Conservation (phyloP, 805 yeast genomes). For the Candida tibetensis region DNA sequence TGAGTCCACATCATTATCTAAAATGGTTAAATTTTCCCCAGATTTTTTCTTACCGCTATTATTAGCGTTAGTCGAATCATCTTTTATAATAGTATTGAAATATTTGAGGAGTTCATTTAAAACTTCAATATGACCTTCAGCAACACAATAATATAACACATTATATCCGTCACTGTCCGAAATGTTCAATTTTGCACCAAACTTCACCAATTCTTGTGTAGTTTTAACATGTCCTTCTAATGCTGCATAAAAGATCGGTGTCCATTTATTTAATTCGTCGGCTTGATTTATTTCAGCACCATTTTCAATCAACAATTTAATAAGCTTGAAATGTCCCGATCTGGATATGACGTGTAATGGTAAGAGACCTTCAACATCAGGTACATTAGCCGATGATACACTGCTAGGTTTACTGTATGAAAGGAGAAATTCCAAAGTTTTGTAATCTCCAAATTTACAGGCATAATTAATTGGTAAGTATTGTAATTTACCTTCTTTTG, state of each 20-base stretch:
- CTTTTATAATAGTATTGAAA: conserved; percentile 15
- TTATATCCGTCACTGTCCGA: conserved; percentile 77
- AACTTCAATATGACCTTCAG: conserved; percentile 90
- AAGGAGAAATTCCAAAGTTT: conserved; percentile 63
- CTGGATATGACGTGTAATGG: conserved; percentile 89
- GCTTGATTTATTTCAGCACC: conserved; percentile 73
- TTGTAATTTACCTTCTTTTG: conserved; percentile 52
- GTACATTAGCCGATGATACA: conserved; percentile 41
- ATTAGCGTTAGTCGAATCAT: not conserved
- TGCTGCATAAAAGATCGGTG: conserved; percentile 89
- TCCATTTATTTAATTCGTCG: conserved; percentile 90
- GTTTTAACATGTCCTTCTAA: conserved; percentile 76
- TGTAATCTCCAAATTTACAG: conserved; percentile 76
- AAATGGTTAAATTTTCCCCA: conserved; percentile 20
- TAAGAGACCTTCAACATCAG: conserved; percentile 82
- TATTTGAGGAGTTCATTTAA: conserved; percentile 61
- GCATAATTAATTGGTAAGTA: conserved; percentile 83
- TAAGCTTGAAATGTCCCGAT: conserved; percentile 69
- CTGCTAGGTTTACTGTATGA: conserved; percentile 28
- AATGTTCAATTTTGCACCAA: conserved; percentile 66
- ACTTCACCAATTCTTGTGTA: conserved; percentile 64
- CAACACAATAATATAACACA: conserved; percentile 85
- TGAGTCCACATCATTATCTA: conserved; percentile 30
- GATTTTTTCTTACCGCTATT: not conserved
- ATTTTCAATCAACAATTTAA: conserved; percentile 63